Evolutionary conservation across 2,329 filamentous ascomycete genomes (phyloP).

Genomic region (Colletotrichum lindemuthianum): DNA sequence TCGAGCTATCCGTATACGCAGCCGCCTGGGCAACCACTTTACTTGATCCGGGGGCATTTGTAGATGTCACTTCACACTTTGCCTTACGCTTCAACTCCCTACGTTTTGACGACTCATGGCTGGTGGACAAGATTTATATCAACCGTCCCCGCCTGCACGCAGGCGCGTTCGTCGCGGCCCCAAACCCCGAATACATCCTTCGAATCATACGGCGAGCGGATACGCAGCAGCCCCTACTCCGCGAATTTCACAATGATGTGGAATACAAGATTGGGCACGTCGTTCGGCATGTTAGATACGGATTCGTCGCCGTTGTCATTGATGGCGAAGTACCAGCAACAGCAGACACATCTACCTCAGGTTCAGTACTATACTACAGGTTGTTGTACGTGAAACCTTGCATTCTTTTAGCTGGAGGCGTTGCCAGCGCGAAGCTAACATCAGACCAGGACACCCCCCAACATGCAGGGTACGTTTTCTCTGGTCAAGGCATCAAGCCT

Average conservation of each 20-base stretch:
- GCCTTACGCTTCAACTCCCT: constrained; percentile 57
- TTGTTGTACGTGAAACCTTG: constrained; percentile 12
- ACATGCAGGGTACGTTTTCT: constrained; percentile 32
- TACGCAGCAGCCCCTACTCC: constrained; percentile 49
- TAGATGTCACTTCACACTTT: constrained; percentile 33
- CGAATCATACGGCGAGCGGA: constrained; percentile 57
- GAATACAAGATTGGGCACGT: constrained; percentile 80
- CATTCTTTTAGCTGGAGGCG: constrained; percentile 33
- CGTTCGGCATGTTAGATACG: constrained; percentile 83
- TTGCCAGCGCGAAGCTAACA: constrained; percentile 28
- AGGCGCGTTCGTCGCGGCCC: constrained; percentile 22
- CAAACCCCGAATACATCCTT: constrained; percentile 39
- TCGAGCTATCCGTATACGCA: constrained; percentile 73
- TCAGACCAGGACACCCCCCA: constrained; percentile 25
- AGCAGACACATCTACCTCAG: background rate
- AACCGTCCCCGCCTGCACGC: constrained; percentile 19
- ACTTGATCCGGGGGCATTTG: constrained; percentile 45
- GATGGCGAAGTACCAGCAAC: constrained; percentile 67
- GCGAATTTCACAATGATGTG: constrained; percentile 41
- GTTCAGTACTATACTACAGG: constrained; percentile 21
- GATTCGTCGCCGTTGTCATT: constrained; percentile 82
- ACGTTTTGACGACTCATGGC: constrained; percentile 72
- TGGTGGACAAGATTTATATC: constrained; percentile 65
- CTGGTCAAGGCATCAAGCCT: constrained; percentile 34
- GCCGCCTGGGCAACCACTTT: constrained; percentile 77